phyloP scores from a whole-genome alignment of 495 filamentous ascomycete genomes.

The Neurospora sp. region DNA sequence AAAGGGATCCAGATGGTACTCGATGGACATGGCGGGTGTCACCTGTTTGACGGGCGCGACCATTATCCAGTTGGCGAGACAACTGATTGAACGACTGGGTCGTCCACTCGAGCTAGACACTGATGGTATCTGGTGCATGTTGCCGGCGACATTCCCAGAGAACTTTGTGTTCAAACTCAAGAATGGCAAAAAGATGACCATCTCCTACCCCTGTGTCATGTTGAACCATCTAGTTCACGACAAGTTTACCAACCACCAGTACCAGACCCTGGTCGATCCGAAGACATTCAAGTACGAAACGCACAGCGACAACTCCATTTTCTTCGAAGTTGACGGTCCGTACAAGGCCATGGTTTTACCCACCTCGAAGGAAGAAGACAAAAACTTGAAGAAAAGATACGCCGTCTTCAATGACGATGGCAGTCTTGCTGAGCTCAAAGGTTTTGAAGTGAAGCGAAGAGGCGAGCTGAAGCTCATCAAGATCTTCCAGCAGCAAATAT shows the following conservation, averaged over 20 bases:
- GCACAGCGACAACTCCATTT: slow-evolving; percentile 95
- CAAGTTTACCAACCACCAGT: slow-evolving; percentile 94
- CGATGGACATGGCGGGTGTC: slow-evolving; percentile 99
- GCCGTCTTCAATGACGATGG: slow-evolving; percentile 99
- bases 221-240: slow-evolving; percentile 95
- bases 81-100: slow-evolving; percentile 88
- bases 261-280: slow-evolving; percentile 77
- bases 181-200: slow-evolving; percentile 87
- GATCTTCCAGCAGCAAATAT: slow-evolving; percentile 98
- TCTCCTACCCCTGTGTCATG: slow-evolving; percentile 99
- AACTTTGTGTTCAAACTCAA: slow-evolving; percentile 91
- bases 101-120: slow-evolving; percentile 96
- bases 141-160: slow-evolving; percentile 92
- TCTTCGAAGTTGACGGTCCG: slow-evolving; percentile 97
- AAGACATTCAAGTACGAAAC: slow-evolving; percentile 82
- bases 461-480: slow-evolving; percentile 99
- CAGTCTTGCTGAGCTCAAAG: slow-evolving; percentile 91
- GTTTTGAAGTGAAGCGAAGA: slow-evolving; percentile 95
- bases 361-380: slow-evolving; percentile 96
- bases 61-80: slow-evolving; percentile 95
- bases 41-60: slow-evolving; percentile 94
- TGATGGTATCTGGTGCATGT: slow-evolving; percentile 99
- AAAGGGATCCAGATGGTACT: slow-evolving; percentile 98
- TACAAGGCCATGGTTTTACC: slow-evolving; percentile 97
- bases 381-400: slow-evolving; percentile 98